phyloP scores from a whole-genome alignment of 2,329 filamentous ascomycete genomes.

The Ilyonectria destructans region DNA sequence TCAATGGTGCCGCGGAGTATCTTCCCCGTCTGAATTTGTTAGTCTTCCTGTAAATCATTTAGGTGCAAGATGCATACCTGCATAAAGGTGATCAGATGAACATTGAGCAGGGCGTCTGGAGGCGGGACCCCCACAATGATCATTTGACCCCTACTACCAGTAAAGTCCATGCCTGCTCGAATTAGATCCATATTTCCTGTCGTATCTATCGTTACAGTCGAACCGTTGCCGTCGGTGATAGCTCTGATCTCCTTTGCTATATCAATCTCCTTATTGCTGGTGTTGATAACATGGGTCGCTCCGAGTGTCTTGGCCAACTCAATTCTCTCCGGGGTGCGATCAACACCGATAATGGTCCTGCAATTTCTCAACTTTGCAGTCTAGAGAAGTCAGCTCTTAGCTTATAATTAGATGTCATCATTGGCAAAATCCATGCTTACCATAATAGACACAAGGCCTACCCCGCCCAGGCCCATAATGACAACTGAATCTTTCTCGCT shows the following conservation, averaged over 20 bases:
- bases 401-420: background rate
- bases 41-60: background rate
- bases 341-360: conserved; percentile 26
- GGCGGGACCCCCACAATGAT: conserved; percentile 29
- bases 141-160: conserved; percentile 26
- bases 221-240: conserved; percentile 9
- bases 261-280: background rate
- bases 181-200: conserved; percentile 13
- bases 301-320: conserved; percentile 28
- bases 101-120: conserved; percentile 20
- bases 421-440: background rate
- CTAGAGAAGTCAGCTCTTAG: background rate
- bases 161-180: conserved; percentile 4
- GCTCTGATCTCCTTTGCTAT: conserved; percentile 2
- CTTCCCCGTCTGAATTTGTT: conserved; percentile 18
- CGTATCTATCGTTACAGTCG: conserved; percentile 16
- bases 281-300: conserved; percentile 25
- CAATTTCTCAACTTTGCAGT: conserved; percentile 24
- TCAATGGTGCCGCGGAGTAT: conserved; percentile 19
- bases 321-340: conserved; percentile 16
- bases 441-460: conserved; percentile 24
- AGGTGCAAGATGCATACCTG: background rate
- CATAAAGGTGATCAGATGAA: conserved; percentile 20
- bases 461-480: conserved; percentile 21
- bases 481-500: background rate